A percentile compares a stretch with the other conserved stretches of the same genome.
phyloP scores from a whole-genome alignment of 768 basidiomycete species.

The Nidularia sp. region DNA sequence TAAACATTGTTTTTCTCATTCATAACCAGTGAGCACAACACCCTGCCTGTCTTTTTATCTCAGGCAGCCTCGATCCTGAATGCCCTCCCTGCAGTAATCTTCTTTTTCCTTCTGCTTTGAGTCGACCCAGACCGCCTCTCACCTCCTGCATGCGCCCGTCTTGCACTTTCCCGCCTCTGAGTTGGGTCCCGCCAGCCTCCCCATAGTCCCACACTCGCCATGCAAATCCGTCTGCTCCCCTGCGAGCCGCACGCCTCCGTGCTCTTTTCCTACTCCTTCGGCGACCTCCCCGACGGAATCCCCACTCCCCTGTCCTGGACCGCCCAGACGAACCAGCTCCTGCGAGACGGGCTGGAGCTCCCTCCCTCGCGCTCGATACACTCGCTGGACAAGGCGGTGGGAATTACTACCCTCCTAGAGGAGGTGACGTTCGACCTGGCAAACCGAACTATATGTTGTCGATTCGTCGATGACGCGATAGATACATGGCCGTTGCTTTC shows the following conservation, averaged over 20 bases:
- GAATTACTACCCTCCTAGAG: constrained; percentile 48
- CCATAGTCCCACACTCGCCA: constrained; percentile 15
- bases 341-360: constrained; percentile 46
- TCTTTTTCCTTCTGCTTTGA: too few species aligned
- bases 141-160: background rate
- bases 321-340: constrained; percentile 45
- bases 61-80: too few species aligned
- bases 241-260: constrained; percentile 45
- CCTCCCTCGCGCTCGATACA: constrained; percentile 41
- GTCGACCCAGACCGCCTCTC: too few species aligned
- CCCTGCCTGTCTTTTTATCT: too few species aligned
- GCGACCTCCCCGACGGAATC: constrained; percentile 41
- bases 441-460: constrained; percentile 39
- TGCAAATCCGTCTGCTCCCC: constrained; percentile 56
- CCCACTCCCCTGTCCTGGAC: constrained; percentile 51
- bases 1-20: too few species aligned
- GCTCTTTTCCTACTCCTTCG: constrained; percentile 55
- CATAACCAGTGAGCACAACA: too few species aligned
- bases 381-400: constrained; percentile 57
- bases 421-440: constrained; percentile 63
- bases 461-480: constrained; percentile 52
- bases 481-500: constrained; percentile 36
- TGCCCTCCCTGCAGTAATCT: too few species aligned
- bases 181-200: background rate
- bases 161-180: background rate